A percentile compares a stretch with the other conserved stretches of the same genome.
Conservation (phyloP, 2,329 filamentous ascomycete species). For the Peltaster fructicola region DNA sequence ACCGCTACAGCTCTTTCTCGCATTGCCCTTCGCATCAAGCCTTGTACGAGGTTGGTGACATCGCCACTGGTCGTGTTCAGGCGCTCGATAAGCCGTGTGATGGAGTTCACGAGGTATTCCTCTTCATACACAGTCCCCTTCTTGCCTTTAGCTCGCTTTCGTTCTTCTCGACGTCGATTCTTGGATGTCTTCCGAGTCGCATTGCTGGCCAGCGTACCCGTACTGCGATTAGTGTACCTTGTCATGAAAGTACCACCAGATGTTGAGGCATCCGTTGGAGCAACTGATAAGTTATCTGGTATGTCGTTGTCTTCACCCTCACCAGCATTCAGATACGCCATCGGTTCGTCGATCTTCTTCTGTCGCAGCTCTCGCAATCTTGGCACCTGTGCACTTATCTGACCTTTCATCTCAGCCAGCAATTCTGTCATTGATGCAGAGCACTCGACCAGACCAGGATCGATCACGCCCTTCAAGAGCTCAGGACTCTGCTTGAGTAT, state of each 20-base stretch:
- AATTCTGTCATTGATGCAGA: constrained; percentile 74
- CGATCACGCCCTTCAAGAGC: constrained; percentile 52
- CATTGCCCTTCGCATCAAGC: constrained; percentile 66
- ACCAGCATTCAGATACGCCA: constrained; percentile 59
- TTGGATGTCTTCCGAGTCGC: constrained; percentile 68
- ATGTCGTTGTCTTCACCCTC: constrained; percentile 42
- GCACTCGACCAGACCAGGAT: constrained; percentile 62
- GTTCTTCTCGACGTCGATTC: constrained; percentile 76
- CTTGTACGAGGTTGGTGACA: constrained; percentile 55
- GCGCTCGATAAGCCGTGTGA: constrained; percentile 66
- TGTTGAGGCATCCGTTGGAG: constrained; percentile 68
- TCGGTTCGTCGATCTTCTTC: constrained; percentile 66
- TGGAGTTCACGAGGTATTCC: constrained; percentile 83
- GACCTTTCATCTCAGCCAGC: constrained; percentile 77
- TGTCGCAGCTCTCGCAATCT: constrained; percentile 65
- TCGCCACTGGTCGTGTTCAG: constrained; percentile 59
- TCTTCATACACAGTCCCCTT: constrained; percentile 98
- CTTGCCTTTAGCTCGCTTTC: constrained; percentile 84
- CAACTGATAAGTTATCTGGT: constrained; percentile 83
- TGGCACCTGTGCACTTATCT: constrained; percentile 70
- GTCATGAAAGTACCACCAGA: constrained; percentile 68
- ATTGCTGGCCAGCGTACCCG: constrained; percentile 53
- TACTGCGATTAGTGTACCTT: constrained; percentile 62
- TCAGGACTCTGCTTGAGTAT: constrained; percentile 41
- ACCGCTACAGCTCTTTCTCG: constrained; percentile 68